Evolutionary conservation across 163 green algal genomes (phyloP), one percentile per base, ranked within the genome.

Genomic region (Trebouxia gelatinosa): DNA sequence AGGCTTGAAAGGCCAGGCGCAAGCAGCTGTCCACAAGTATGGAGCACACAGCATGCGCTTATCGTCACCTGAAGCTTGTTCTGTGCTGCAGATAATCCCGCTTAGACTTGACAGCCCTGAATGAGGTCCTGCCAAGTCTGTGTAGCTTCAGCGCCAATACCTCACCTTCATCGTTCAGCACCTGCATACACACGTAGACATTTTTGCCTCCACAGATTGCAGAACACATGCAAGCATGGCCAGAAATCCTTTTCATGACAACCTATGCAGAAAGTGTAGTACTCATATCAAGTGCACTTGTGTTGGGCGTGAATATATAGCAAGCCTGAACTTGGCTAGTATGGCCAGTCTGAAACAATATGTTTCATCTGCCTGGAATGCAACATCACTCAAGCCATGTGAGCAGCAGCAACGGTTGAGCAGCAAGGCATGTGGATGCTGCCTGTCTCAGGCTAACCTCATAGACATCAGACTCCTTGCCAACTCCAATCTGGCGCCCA

Each of bases 401-500:
- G 48, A 19, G 1, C 17, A 13, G 3, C 48, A 19, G 19, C 26
- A 23, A 59, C 48, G 48, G 2, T 3, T 3, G 48, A 2, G 48
- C 48, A 59, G 19, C 48, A 59, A 19, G 3, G 3, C 48, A 59
- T 19, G 48, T 59, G 48, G 48, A 23, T n/a, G n/a, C 23, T 59
- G 3, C 5, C 26, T 67, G 23, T 28, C 26, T 2, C 26, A 38
- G 23, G n/a, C 83, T 48, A 32, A 97, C 95, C 85, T 98, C 94
- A 84, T 93, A 99, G 7, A 99, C 91, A 80, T 99, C 96, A 0
- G 90, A 95, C 88, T 99, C 96, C 85, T 99, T 99, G 50, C 96
- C 96, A 21, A 98, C 94, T 21, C 96, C 96, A 46, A 99, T 98
- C 54, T 90, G 91, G 7, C 93, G 84, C 31, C 96, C 96, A 19